These are phyloP conservation scores for Penicillium sclerotiorum DNA, from an alignment of 2,329 filamentous ascomycete species.

Conservation along the genomic window DNA sequence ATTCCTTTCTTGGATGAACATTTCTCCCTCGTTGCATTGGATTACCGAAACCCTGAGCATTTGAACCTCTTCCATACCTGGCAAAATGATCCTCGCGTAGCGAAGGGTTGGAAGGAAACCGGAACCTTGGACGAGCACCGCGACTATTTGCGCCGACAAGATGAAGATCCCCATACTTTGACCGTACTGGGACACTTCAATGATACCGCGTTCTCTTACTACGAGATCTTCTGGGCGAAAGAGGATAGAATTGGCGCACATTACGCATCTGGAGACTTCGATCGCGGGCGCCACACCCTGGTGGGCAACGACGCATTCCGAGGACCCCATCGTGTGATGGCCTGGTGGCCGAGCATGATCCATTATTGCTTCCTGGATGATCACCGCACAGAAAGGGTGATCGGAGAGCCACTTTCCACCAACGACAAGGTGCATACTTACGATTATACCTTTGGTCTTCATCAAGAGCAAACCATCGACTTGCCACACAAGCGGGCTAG, in stretches of 20 bases:
- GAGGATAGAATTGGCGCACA: slow-evolving; percentile 63
- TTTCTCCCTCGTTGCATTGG: slow-evolving; percentile 73
- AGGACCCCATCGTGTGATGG: slow-evolving; percentile 58
- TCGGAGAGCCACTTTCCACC: slow-evolving; percentile 69
- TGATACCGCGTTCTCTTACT: slow-evolving; percentile 71
- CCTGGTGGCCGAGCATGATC: slow-evolving; percentile 60
- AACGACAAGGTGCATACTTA: slow-evolving; percentile 71
- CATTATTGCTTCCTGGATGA: slow-evolving; percentile 63
- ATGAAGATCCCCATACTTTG: slow-evolving; percentile 71
- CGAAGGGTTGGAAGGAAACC: slow-evolving; percentile 76
- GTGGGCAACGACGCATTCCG: slow-evolving; percentile 59
- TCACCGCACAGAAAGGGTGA: slow-evolving; percentile 55
- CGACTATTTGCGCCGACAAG: slow-evolving; percentile 67
- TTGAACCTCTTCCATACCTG: slow-evolving; percentile 72
- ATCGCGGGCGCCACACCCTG: slow-evolving; percentile 62
- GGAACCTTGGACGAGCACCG: slow-evolving; percentile 74
- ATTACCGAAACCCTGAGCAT: slow-evolving; percentile 66
- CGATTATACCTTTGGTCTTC: slow-evolving; percentile 72
- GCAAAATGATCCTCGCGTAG: slow-evolving; percentile 82
- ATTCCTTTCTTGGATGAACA: slow-evolving; percentile 74
- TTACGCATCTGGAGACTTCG: slow-evolving; percentile 58
- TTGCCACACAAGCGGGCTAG: slow-evolving; percentile 68
- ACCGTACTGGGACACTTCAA: slow-evolving; percentile 73
- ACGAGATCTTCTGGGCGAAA: slow-evolving; percentile 77
- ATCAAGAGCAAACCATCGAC: slow-evolving; percentile 71